Evolutionary conservation across 2,329 filamentous ascomycete species (phyloP).

Genomic region (Stachybotrys elegans): DNA sequence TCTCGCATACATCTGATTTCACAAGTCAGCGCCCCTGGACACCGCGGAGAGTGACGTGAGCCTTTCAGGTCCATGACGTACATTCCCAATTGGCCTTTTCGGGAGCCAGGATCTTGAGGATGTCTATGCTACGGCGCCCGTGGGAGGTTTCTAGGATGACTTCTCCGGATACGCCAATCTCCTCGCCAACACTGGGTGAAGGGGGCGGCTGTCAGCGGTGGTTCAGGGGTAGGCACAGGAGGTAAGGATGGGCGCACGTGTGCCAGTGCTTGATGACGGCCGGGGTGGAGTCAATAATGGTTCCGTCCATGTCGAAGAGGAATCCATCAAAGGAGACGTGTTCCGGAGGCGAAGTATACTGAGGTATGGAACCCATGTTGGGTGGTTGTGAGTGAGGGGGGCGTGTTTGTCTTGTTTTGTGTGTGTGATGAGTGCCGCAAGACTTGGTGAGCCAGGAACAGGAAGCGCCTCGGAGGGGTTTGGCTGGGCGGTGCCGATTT

Average conservation of each 20-base stretch:
- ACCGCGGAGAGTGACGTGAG: not conserved
- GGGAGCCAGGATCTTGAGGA: constrained; percentile 71
- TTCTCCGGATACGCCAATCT: constrained; percentile 79
- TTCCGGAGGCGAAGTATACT: constrained; percentile 38
- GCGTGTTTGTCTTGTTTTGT: too few species aligned
- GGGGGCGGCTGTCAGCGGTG: not conserved
- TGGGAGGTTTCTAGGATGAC: constrained; percentile 88
- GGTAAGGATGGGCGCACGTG: constrained; percentile 38
- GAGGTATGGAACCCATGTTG: constrained; percentile 28
- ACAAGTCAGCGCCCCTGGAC: constrained; percentile 4
- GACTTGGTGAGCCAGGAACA: too few species aligned
- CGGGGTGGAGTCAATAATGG: constrained; percentile 74
- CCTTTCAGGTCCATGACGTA: constrained; percentile 40
- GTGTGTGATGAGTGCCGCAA: too few species aligned
- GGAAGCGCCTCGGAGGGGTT: too few species aligned
- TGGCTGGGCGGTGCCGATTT: too few species aligned
- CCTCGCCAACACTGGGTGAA: constrained; percentile 60
- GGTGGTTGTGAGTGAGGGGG: too few species aligned
- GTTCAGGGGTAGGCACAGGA: constrained; percentile 1
- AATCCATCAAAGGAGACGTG: constrained; percentile 48
- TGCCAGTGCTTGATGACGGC: constrained; percentile 78
- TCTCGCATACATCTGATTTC: constrained; percentile 64
- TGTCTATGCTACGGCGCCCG: constrained; percentile 84
- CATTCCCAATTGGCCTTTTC: constrained; percentile 91
- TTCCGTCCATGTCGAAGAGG: constrained; percentile 76